Conservation (phyloP, 345 rosid genomes). For the Combretum micranthum region DNA sequence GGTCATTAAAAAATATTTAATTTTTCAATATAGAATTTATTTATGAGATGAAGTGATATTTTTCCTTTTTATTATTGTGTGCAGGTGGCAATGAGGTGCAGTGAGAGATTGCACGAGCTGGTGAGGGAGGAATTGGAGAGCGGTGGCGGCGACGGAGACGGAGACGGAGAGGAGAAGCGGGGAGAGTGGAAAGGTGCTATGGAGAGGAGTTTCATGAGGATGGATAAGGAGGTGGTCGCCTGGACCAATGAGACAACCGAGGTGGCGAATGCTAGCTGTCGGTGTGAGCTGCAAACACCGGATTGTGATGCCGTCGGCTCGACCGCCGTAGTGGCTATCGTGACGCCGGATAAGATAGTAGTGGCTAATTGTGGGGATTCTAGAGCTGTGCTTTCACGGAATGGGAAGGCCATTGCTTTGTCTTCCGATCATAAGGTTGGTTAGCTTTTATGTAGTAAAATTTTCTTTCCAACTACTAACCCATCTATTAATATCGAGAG, state of each 20-base stretch:
- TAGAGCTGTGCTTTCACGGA: constrained; percentile 72
- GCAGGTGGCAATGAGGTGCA: constrained; percentile 57
- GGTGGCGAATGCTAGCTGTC: constrained; percentile 28
- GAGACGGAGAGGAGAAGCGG: constrained; percentile 2
- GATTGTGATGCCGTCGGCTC: constrained; percentile 76
- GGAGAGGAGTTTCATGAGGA: constrained; percentile 58
- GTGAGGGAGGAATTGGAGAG: constrained; percentile 39
- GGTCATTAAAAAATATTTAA: too few relatives aligned
- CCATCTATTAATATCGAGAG: too few relatives aligned
- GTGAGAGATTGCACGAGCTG: constrained; percentile 59
- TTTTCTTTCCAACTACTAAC: too few relatives aligned
- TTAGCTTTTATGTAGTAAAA: too few relatives aligned
- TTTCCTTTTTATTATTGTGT: too few relatives aligned
- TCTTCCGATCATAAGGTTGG: constrained; percentile 81
- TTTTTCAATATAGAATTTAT: too few relatives aligned
- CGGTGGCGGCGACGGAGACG: background rate
- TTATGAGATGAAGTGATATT: too few relatives aligned
- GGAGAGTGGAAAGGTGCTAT: constrained; percentile 41
- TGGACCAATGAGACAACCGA: constrained; percentile 12
- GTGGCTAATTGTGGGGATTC: constrained; percentile 91
- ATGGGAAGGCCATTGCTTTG: constrained; percentile 54
- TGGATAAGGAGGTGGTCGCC: constrained; percentile 49
- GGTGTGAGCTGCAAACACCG: constrained; percentile 65
- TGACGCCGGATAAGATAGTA: constrained; percentile 53
- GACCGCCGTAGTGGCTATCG: constrained; percentile 67